Evolutionary conservation across 106 monocot genomes (phyloP).

Genomic region (Amphibolis antarctica): DNA sequence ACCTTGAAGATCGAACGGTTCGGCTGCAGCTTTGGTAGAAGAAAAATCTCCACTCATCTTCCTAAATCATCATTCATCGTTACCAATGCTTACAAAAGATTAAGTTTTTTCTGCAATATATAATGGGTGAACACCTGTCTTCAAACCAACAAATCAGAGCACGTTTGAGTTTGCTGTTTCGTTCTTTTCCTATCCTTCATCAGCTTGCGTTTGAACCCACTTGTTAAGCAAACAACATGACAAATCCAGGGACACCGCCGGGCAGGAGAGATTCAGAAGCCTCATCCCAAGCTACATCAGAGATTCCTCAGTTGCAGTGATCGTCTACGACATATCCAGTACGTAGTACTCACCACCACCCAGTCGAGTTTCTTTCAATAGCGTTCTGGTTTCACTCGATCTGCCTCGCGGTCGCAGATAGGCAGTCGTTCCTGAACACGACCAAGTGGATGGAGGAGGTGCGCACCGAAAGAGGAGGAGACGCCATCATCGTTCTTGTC

Average conservation of each 20-base stretch:
- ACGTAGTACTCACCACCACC: constrained; percentile 21
- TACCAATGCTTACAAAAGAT: too few species aligned
- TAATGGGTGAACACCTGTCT: too few species aligned
- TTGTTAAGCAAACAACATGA: too few species aligned
- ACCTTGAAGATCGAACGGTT: constrained; percentile 61
- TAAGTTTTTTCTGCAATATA: too few species aligned
- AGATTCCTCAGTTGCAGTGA: constrained; percentile 59
- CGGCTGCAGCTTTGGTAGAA: constrained; percentile 57
- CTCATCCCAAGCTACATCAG: constrained; percentile 65
- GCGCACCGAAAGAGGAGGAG: constrained; percentile 37
- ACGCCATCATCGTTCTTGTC: constrained; percentile 58
- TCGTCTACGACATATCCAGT: constrained; percentile 66
- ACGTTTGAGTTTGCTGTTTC: too few species aligned
- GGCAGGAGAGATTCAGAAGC: constrained; percentile 42
- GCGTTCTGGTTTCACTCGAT: background rate
- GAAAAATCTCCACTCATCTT: background rate
- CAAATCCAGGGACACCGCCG: constrained; percentile 54
- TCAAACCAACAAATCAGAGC: too few species aligned
- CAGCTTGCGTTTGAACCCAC: background rate
- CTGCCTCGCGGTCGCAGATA: constrained; percentile 10
- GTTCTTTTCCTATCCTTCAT: too few species aligned
- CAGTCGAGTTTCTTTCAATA: constrained; percentile 8
- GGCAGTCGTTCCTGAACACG: constrained; percentile 40
- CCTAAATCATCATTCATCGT: background rate
- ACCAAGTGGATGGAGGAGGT: constrained; percentile 50